Evolutionary conservation across 2,329 filamentous ascomycete genomes (phyloP).

Genomic region (Aureobasidium namibiae): DNA sequence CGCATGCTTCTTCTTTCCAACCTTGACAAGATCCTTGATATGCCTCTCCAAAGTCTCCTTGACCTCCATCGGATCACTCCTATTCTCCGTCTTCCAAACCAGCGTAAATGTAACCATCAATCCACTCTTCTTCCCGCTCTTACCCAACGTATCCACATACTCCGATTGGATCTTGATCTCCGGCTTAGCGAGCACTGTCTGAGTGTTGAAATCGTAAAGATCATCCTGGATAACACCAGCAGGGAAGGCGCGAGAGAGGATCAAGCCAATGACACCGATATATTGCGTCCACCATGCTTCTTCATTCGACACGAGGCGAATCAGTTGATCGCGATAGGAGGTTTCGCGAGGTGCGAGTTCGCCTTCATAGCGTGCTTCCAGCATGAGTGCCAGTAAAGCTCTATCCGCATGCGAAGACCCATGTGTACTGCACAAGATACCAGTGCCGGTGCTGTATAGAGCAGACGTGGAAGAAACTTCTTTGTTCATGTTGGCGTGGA

Average conservation of each 20-base stretch:
- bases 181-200: not conserved
- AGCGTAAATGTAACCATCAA: slow-evolving; percentile 5
- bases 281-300: slow-evolving; percentile 52
- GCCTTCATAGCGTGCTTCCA: slow-evolving; percentile 65
- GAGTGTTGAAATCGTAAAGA: not conserved
- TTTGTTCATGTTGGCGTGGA: slow-evolving; percentile 32
- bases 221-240: slow-evolving; percentile 32
- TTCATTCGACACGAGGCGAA: not conserved
- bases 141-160: slow-evolving; percentile 11
- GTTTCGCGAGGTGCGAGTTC: slow-evolving; percentile 32
- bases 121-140: not conserved
- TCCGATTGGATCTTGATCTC: slow-evolving; percentile 11
- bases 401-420: slow-evolving; percentile 63
- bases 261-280: slow-evolving; percentile 47
- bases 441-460: slow-evolving; percentile 60
- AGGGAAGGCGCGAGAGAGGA: slow-evolving; percentile 51
- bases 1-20: slow-evolving; percentile 50
- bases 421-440: slow-evolving; percentile 56
- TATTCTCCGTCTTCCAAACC: not conserved
- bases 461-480: slow-evolving; percentile 54
- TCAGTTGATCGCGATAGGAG: not conserved
- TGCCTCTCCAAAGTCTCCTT: slow-evolving; percentile 29
- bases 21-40: slow-evolving; percentile 37
- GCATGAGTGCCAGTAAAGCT: slow-evolving; percentile 58
- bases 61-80: slow-evolving; percentile 10